These are phyloP conservation scores for Hortiboletus flavorubellus DNA, from an alignment of 768 basidiomycete species.

Conservation along the genomic window DNA sequence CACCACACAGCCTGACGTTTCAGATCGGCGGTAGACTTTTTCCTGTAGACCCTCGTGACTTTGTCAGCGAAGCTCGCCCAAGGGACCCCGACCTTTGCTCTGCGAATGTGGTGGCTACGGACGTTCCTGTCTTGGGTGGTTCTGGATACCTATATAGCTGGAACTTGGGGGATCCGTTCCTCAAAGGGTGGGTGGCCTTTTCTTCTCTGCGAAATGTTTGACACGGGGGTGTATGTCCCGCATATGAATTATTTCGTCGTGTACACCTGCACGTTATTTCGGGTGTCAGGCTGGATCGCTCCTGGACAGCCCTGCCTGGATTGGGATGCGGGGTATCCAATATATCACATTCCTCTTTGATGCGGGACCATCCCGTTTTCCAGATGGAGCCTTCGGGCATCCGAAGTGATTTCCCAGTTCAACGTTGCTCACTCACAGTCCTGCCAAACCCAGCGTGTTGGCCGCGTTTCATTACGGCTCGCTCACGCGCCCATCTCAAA, in stretches of 20 bases:
- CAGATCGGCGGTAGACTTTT: slow-evolving; percentile 66
- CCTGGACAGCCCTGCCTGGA: not conserved
- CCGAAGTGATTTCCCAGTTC: slow-evolving; percentile 3
- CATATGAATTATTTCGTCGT: not conserved
- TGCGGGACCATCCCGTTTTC: not conserved
- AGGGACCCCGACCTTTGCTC: slow-evolving; percentile 43
- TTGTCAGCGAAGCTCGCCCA: slow-evolving; percentile 42
- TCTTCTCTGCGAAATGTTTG: not conserved
- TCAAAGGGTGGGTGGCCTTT: slow-evolving; percentile 56
- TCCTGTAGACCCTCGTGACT: slow-evolving; percentile 75
- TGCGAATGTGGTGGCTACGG: slow-evolving; percentile 58
- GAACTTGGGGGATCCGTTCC: slow-evolving; percentile 74
- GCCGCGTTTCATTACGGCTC: slow-evolving; percentile 73
- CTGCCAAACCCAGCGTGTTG: slow-evolving; percentile 46
- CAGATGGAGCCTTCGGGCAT: slow-evolving; percentile 13
- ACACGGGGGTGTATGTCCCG: not conserved
- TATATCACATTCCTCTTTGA: not conserved
- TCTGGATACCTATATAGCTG: slow-evolving; percentile 65
- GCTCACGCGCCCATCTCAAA: slow-evolving; percentile 59
- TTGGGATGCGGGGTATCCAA: slow-evolving; percentile 4
- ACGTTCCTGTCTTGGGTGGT: slow-evolving; percentile 51
- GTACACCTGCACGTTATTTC: not conserved
- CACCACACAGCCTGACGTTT: slow-evolving; percentile 63
- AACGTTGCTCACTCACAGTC: not conserved
- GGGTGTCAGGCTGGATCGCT: not conserved